These are phyloP conservation scores for Cystoderma amianthinum DNA, from an alignment of 768 basidiomycete species.

Conservation along the genomic window DNA sequence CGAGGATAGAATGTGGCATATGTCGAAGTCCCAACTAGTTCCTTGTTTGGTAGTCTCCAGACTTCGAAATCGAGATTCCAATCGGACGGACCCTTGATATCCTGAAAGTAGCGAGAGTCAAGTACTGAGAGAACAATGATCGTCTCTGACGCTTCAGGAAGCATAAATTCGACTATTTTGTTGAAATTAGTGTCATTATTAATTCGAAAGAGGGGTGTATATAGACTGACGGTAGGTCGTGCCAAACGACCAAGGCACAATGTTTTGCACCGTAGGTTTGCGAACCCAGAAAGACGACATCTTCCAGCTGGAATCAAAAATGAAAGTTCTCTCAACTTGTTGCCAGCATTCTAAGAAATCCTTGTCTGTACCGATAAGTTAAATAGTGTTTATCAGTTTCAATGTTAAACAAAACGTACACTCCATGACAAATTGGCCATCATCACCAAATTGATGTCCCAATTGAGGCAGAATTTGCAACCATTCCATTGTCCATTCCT, in stretches of 20 bases:
- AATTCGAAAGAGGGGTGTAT: neutral
- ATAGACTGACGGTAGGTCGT: neutral
- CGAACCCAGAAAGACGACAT: constrained; percentile 35
- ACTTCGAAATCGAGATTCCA: constrained; percentile 40
- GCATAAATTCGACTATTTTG: constrained; percentile 30
- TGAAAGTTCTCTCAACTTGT: constrained; percentile 26
- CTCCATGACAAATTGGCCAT: constrained; percentile 42
- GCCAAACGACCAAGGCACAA: constrained; percentile 17
- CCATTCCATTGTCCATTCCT: constrained; percentile 38
- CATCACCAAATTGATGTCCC: constrained; percentile 29
- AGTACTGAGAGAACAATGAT: constrained; percentile 38
- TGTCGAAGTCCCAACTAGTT: constrained; percentile 19
- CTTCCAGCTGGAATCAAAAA: constrained; percentile 35
- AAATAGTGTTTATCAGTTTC: neutral
- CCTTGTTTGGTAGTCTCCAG: constrained; percentile 27
- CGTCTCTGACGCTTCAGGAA: constrained; percentile 25
- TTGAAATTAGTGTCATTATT: neutral
- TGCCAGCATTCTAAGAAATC: constrained; percentile 33
- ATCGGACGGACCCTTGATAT: constrained; percentile 23
- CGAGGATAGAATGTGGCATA: constrained; percentile 17
- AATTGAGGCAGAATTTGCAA: constrained; percentile 24
- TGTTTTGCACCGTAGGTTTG: constrained; percentile 16
- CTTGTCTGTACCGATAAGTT: constrained; percentile 14
- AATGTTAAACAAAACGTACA: constrained; percentile 14
- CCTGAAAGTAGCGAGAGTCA: constrained; percentile 35